Base-by-base conservation (phyloP, 805 yeast species). In the Pichia eremophila region DNA sequence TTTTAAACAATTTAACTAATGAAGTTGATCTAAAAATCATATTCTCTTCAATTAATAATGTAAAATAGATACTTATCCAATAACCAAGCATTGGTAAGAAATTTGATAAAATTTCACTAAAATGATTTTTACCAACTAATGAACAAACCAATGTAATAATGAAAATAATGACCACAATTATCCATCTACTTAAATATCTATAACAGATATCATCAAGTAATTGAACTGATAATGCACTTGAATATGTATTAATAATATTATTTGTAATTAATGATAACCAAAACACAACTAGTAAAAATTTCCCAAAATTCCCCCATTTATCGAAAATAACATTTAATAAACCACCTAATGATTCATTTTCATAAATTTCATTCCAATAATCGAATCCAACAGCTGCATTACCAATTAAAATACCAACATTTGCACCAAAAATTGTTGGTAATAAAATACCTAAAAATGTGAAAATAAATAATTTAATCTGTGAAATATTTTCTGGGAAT, bases 81-180 rank as follows among this genome's bases (percentile, higher is more conserved):
- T 87, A 87, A 2, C 95, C 95, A 49, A 87, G 76, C 95, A 87
- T 87, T 10, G 96, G 95, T 57, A 87, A 68, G 65, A 87, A 87
- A 58, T 87, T 87, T 11, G 87, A 79, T 54, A 87, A 68, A 50
- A 88, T 85, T 3, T 78, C 71, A 48, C 86, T 71, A 60, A 88
- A 83, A 55, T 81, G 80, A 59, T 82, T 68, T 56, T 83, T 73
- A 11, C 96, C 96, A 22, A 77, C 90, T 50, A 86, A 66, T 1
- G 95, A 81, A 60, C 87, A 75, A 4, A 83, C 78, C 51, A 85
- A 68, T 57, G 81, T 84, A 22, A 84, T 66, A 1, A 70, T 74
- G 14, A 88, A 82, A 25, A 83, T 73, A 5, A 76, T 62, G 40
- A 85, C 65, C 1, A 84, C 79, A 77, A 91, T 78, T 38, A 81